Base-by-base conservation (phyloP, 164 flowering plant species). In the Annona cherimola region DNA sequence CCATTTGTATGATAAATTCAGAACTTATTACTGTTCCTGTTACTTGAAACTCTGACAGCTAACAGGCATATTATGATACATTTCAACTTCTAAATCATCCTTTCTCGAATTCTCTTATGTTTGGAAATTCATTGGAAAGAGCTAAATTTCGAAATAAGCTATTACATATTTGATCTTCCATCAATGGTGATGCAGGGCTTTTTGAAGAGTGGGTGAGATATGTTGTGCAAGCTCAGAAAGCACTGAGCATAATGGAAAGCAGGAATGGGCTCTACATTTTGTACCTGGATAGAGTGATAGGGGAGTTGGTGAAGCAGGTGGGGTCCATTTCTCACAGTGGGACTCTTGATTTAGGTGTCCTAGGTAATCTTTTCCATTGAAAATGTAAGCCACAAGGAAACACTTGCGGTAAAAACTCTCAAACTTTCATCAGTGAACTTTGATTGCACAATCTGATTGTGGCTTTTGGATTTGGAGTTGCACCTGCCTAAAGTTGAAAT, bases 231-330 rank as follows among this genome's bases (percentile, higher is more conserved):
- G 88, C 92, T 16, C 73, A 84, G 43, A 88, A 86, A 80, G 86
- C 88, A 66, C 61, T 90, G 45, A 82, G 81, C 59, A 79, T 84
- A 42, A 70, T 92, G 76, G 99, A 95, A 78, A 86, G 79, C 86
- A 84, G 98, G 84, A 86, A 82, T 66, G 92, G 93, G 69, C 89
- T 95, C 45, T 93, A 93, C 70, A 75, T 83, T 50, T 79, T 91
- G 1, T 95, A 93, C 86, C 83, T 92, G 90, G 99, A 93, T 67
- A 85, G 96, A 14, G 85, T 95, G 68, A 81, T 71, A 1, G 94
- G 94, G 62, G 85, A 82, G 67, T 76, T 94, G 79, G 87, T 88
- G 42, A 89, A 83, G 72, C 83, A 75, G 73, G 75, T 87, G 2
- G 79, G 89, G 65, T 84, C 79, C 77, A 66, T 79, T 74, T 76